Base-by-base conservation (phyloP, 768 basidiomycete genomes). In the Pulveroboletus sp. region DNA sequence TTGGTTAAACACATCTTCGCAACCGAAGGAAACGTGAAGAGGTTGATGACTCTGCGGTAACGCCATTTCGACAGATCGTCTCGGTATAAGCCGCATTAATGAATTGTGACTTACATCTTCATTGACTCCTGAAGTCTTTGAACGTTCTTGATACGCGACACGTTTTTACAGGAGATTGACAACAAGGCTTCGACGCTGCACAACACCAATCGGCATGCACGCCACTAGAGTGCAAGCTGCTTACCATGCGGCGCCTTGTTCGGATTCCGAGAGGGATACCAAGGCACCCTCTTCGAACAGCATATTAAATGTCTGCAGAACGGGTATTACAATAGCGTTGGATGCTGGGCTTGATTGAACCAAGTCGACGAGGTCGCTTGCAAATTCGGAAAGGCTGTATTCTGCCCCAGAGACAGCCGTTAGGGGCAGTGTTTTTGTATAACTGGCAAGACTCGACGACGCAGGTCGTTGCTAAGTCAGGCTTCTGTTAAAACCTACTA, bases 281-380 rank as follows among this genome's bases (percentile, higher is more conserved):
- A 94, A 68, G 3, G 72, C 76, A 47, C 85, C 85, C 32, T 76
- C 81, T 58, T 90, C 86, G 7, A 93, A 72, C 24, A 97, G 67
- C 23, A 85, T 66, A 52, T 83, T 82, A 46, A 91, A 79, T 2
- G 85, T 84, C 58, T 89, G 84, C 51, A 97, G 67, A 11, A 87
- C 76, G 0, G 95, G 94, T n/a, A 97, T 74, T 34, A 95, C 84
- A 24, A 90, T 70, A 10, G 76, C 70, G 61, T 97, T 97, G 9
- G 78, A 76, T 12, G 72, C 66, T 32, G 81, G 57, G 52, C 85
- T 80, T 29, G 71, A 58, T 49, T 76, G 75, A 1, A 76, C 81
- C 49, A 81, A 74, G 5, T 63, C 62, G 20, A 84, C 51, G 31
- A 94, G 75, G 61, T 90, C 84, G 7, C 69, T 64, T 14, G 79